Percentiles rank a stretch among this genome's conserved stretches.
Conservation (phyloP, 768 basidiomycete species). For the Mycena leptocephala region DNA sequence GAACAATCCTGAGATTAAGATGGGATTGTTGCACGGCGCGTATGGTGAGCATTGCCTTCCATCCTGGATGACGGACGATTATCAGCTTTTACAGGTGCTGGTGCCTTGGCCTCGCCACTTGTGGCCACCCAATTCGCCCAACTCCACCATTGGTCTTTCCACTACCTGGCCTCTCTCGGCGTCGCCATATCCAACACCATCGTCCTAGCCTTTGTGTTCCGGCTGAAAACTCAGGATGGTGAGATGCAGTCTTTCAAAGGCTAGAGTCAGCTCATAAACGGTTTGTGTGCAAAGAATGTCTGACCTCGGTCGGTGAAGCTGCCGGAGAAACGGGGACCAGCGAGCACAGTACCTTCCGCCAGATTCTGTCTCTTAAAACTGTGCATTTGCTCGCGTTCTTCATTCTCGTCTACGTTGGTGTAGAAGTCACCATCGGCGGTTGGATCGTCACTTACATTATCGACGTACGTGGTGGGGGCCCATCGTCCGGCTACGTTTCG, state of each 20-base stretch:
- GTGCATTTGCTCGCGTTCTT: conserved; percentile 79
- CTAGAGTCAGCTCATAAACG: not conserved
- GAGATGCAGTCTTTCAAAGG: not conserved
- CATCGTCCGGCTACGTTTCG: conserved; percentile 70
- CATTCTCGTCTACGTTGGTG: conserved; percentile 78
- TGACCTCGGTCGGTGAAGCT: conserved; percentile 67
- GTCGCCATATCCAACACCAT: conserved; percentile 73
- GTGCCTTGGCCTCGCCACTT: conserved; percentile 80
- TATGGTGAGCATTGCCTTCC: conserved; percentile 62
- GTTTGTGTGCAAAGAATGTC: conserved; percentile 64
- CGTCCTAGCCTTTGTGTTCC: conserved; percentile 72
- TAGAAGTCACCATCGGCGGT: conserved; percentile 75
- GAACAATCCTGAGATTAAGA: conserved; percentile 72
- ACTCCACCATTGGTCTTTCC: conserved; percentile 79
- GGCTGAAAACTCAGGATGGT: conserved; percentile 83
- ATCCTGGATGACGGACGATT: no score
- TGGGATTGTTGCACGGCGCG: conserved; percentile 78
- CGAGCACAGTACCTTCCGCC: conserved; percentile 60
- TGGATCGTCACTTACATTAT: conserved; percentile 81
- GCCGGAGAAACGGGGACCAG: conserved; percentile 53
- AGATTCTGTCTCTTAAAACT: conserved; percentile 67
- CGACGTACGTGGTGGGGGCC: conserved; percentile 60
- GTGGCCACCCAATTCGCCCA: conserved; percentile 88
- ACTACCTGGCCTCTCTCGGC: conserved; percentile 81
- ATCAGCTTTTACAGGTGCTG: conserved; percentile 61